Evolutionary conservation across 1,284 basidiomycete genomes (phyloP).

Genomic region (Abortiporus biennis): DNA sequence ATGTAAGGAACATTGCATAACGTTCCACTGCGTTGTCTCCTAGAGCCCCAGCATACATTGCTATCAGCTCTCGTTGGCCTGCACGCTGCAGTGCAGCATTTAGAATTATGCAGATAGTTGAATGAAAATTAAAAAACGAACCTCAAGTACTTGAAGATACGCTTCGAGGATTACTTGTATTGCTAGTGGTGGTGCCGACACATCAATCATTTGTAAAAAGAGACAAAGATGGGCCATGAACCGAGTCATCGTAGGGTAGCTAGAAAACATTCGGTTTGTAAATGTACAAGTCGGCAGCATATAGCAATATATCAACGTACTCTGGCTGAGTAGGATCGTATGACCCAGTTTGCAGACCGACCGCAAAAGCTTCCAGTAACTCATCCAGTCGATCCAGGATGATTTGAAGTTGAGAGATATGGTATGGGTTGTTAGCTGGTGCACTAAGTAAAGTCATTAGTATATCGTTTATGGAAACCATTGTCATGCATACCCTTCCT

Average conservation of each 20-base stretch:
- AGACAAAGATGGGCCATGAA: constrained; percentile 97
- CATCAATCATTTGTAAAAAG: constrained; percentile 79
- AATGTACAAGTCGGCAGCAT: constrained; percentile 3
- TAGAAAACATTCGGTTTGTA: constrained; percentile 23
- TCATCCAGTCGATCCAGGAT: constrained; percentile 70
- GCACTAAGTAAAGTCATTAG: constrained; percentile 33
- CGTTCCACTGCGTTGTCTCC: constrained; percentile 91
- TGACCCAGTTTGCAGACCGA: constrained; percentile 45
- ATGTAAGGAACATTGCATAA: constrained; percentile 88
- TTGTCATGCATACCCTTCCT: constrained; percentile 46
- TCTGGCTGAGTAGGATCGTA: constrained; percentile 49
- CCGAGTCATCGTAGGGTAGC: constrained; percentile 67
- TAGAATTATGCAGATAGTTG: too few species aligned
- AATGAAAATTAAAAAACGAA: constrained; percentile 26
- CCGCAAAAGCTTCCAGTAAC: constrained; percentile 71
- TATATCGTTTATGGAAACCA: not conserved
- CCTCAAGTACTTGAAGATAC: constrained; percentile 87
- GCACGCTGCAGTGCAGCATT: constrained; percentile 41
- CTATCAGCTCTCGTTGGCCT: constrained; percentile 84
- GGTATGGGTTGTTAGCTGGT: constrained; percentile 77
- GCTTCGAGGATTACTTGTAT: constrained; percentile 83
- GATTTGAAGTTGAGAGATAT: constrained; percentile 80
- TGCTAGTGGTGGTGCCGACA: constrained; percentile 65
- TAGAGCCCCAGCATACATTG: constrained; percentile 89
- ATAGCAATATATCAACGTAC: constrained; percentile 34